phyloP scores from a whole-genome alignment of 2,329 filamentous ascomycete genomes.

The Fusarium oligoseptatum region DNA sequence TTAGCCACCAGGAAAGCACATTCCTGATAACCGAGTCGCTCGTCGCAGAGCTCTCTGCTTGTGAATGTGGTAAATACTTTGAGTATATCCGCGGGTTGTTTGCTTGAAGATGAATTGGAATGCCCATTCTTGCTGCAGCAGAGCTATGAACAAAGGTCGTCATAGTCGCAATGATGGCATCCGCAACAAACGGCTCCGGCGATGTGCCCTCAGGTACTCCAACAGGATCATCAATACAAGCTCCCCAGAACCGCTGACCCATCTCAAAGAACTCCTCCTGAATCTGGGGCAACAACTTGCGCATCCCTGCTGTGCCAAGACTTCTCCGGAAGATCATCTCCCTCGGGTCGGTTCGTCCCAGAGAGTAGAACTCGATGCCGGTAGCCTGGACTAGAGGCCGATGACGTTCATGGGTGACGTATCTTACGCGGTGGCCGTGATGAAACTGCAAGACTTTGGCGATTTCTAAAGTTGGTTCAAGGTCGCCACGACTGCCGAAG shows the following conservation, averaged over 20 bases:
- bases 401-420: background rate
- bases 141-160: conserved; percentile 1
- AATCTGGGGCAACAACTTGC: background rate
- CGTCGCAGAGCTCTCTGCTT: background rate
- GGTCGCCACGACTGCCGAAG: conserved; percentile 3
- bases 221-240: background rate
- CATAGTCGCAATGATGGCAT: conserved; percentile 1
- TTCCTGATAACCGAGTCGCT: background rate
- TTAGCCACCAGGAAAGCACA: background rate
- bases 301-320: background rate
- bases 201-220: background rate
- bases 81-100: background rate
- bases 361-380: conserved; percentile 5
- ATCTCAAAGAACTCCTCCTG: conserved; percentile 3
- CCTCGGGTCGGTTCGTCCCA: background rate
- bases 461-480: conserved; percentile 7
- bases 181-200: background rate
- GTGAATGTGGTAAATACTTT: background rate
- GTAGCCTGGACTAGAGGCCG: background rate
- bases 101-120: background rate
- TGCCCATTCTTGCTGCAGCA: background rate
- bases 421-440: background rate
- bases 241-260: background rate
- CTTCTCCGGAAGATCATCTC: conserved; percentile 4
- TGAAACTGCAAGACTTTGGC: conserved; percentile 5